Percentiles rank a stretch among this genome's conserved stretches.
These are phyloP conservation scores for Trichoderma harzianum DNA, from an alignment of 2,329 filamentous ascomycete genomes.

Conservation along the genomic window DNA sequence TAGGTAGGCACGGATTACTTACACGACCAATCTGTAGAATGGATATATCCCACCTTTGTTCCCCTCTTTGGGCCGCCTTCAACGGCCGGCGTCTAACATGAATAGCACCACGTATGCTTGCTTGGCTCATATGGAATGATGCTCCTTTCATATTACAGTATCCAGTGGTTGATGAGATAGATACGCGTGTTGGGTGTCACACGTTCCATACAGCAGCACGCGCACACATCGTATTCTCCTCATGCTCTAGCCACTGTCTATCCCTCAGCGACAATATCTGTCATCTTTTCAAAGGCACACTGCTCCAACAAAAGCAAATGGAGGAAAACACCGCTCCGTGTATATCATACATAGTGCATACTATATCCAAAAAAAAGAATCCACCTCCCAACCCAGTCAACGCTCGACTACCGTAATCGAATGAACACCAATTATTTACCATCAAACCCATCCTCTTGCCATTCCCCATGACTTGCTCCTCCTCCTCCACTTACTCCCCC, in stretches of 20 bases:
- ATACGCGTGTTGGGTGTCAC: background rate
- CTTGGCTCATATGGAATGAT: background rate
- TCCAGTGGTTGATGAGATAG: background rate
- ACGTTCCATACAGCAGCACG: background rate
- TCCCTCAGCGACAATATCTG: background rate
- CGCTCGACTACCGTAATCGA: background rate
- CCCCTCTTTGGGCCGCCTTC: constrained; percentile 10
- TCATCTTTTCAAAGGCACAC: background rate
- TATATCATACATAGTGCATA: constrained; percentile 7
- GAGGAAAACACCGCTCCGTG: background rate
- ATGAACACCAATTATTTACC: constrained; percentile 27
- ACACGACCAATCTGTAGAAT: background rate
- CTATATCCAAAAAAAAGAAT: constrained; percentile 1
- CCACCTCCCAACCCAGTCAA: background rate
- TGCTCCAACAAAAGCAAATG: background rate
- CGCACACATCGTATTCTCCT: background rate
- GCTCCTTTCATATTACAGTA: background rate
- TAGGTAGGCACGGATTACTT: background rate
- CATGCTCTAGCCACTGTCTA: background rate
- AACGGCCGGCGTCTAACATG: constrained; percentile 17
- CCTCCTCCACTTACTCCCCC: constrained; percentile 22
- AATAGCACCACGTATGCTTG: background rate
- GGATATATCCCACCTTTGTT: background rate
- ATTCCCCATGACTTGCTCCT: constrained; percentile 47
- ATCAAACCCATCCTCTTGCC: constrained; percentile 62